Conservation (phyloP, 352 stramenopile genomes). For the Halophytophthora batemanensis region DNA sequence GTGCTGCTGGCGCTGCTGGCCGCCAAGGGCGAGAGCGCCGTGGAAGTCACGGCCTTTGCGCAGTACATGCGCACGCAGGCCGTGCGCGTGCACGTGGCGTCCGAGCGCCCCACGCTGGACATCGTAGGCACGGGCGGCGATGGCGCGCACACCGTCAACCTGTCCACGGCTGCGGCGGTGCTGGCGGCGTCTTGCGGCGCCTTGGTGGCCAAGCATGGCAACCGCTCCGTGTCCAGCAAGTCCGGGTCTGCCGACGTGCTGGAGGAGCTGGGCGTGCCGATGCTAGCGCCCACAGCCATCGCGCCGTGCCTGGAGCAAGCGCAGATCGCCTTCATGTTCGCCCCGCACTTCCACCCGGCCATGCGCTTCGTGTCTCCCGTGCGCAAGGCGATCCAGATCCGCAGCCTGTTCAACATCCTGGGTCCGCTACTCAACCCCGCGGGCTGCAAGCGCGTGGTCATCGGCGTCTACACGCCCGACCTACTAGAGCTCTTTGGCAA, state of each 20-base stretch:
- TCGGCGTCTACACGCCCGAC: conserved; percentile 96
- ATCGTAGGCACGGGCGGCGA: conserved; percentile 99
- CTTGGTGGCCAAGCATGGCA: conserved; percentile 96
- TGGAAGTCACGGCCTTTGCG: conserved; percentile 96
- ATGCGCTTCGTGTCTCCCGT: conserved; percentile 96
- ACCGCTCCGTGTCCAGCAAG: conserved; percentile 93
- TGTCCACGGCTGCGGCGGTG: conserved; percentile 95
- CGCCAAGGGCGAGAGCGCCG: conserved; percentile 92
- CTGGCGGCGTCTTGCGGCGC: conserved; percentile 93
- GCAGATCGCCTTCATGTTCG: conserved; percentile 97
- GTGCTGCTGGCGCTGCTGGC: conserved; percentile 94
- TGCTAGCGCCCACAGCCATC: conserved; percentile 91
- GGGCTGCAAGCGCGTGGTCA: conserved; percentile 93
- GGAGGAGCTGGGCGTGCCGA: conserved; percentile 94
- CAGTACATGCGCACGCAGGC: conserved; percentile 94
- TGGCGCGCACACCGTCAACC: conserved; percentile 98
- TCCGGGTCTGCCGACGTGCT: conserved; percentile 97
- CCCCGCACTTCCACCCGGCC: conserved; percentile 95
- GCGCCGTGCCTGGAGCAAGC: conserved; percentile 90
- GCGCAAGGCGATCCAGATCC: conserved; percentile 94
- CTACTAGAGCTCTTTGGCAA: conserved; percentile 87
- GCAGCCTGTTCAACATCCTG: conserved; percentile 98
- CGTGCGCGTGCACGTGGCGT: conserved; percentile 68
- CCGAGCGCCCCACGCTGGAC: conserved; percentile 89
- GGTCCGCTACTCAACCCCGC: conserved; percentile 98